Conservation (phyloP, 208 protist genomes). For the Crithidia thermophila region DNA sequence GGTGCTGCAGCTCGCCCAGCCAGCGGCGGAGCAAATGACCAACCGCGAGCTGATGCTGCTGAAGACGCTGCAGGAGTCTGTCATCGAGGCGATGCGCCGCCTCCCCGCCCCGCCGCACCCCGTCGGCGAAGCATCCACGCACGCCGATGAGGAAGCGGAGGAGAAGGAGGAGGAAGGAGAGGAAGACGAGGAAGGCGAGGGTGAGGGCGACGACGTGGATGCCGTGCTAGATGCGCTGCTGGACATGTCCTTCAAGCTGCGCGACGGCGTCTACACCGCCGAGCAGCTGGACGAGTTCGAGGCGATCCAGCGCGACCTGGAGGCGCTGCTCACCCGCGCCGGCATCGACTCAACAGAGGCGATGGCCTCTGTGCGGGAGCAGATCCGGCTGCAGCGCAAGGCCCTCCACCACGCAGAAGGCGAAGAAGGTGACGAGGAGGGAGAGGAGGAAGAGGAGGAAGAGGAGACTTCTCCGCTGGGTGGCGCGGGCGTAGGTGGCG, state of each 20-base stretch:
- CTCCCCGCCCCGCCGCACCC: constrained; percentile 8
- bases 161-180: constrained; percentile 15
- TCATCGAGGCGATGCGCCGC: constrained; percentile 25
- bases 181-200: constrained; percentile 18
- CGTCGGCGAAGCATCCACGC: not conserved
- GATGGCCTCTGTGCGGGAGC: constrained; percentile 50
- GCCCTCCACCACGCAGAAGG: constrained; percentile 8
- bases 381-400: constrained; percentile 55
- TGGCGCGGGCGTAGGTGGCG: not conserved
- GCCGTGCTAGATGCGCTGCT: constrained; percentile 40
- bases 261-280: constrained; percentile 41
- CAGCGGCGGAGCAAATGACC: constrained; percentile 33
- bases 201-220: constrained; percentile 9
- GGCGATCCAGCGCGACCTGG: constrained; percentile 30
- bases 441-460: constrained; percentile 18
- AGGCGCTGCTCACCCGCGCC: constrained; percentile 15
- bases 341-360: constrained; percentile 32
- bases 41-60: constrained; percentile 37
- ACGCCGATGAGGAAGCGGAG: not conserved
- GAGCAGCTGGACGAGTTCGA: constrained; percentile 58
- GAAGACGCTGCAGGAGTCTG: constrained; percentile 50
- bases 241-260: constrained; percentile 57
- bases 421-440: constrained; percentile 24
- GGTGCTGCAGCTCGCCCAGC: constrained; percentile 40
- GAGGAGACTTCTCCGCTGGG: not conserved